Evolutionary conservation across 164 flowering plant genomes (phyloP), one percentile per base, ranked within the genome.

Genomic region (Hamamelis virginiana): DNA sequence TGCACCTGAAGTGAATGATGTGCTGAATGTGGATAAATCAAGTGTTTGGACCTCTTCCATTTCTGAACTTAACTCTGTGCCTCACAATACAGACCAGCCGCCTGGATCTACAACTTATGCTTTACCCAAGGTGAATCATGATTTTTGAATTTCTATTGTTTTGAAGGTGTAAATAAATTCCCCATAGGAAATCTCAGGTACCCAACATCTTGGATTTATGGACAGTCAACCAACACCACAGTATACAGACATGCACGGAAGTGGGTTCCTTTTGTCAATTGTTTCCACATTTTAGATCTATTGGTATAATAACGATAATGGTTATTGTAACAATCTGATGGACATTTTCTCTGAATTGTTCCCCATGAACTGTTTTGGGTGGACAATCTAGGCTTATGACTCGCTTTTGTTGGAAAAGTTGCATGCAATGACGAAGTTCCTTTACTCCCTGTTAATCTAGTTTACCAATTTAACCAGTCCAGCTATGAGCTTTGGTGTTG

Each of bases 61-160:
- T 59, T 78, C 83, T 70, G 79, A 68, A 45, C 68, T 57, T 43
- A 79, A 53, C 69, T 69, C 77, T 28, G 68, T 55, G 14, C 63
- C 69, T 43, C 73, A 70, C 50, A 72, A 57, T 65, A 74, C 62
- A n/a, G 83, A 78, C 53, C 87, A 76, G 74, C 69, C 59, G 0
- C 57, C 67, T 57, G 76, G 77, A 65, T 78, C 84, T 19, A 28
- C 71, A 41, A 75, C 74, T 58, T 41, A 78, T 48, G 45, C 76
- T 48, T 67, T 79, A 18, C 73, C 83, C 41, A 82, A 85, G 94
- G 97, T 89, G 77, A 70, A 16, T 67, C 14, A 43, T 16, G 25
- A 64, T 21, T 69, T 68, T 69, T 18, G 19, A 65, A 59, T 59
- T 64, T 23, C 46, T 23, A 55, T 64, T 52, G 23, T 55, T 11